Conservation (phyloP, 176 grass and related monocot species). For the Otatea glauca region DNA sequence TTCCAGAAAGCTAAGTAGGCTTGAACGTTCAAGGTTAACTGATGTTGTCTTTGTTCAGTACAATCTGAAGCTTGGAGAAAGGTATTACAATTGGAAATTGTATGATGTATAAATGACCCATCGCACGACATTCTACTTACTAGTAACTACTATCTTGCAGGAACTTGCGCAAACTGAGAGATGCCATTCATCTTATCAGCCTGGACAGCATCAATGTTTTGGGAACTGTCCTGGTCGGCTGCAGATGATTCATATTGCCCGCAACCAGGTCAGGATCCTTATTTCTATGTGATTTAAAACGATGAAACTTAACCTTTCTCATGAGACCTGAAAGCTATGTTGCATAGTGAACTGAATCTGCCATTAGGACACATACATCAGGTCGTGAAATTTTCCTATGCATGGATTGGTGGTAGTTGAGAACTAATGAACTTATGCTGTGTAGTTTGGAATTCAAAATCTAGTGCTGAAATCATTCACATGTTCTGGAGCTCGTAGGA, state of each 20-base stretch:
- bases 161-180: slow-evolving; percentile 33
- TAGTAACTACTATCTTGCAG: slow-evolving; percentile 23
- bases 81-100: slow-evolving; percentile 29
- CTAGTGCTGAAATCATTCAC: not conserved
- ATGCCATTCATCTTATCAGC: slow-evolving; percentile 54
- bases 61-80: slow-evolving; percentile 62
- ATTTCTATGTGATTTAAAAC: no score
- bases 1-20: slow-evolving; percentile 52
- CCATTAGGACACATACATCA: not conserved
- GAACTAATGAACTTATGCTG: not conserved
- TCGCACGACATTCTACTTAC: not conserved
- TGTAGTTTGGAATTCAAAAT: not conserved
- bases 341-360: not conserved
- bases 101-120: not conserved
- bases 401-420: not conserved
- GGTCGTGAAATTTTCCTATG: not conserved
- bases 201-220: slow-evolving; percentile 54
- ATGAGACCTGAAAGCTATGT: not conserved
- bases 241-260: slow-evolving; percentile 37
- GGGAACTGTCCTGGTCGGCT: not conserved
- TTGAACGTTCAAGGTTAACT: slow-evolving; percentile 52
- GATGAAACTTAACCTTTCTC: no score
- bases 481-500: not conserved
- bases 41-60: slow-evolving; percentile 50
- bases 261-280: slow-evolving; percentile 39